These are phyloP conservation scores for Yamadazyma sp. DNA, from an alignment of 1,139 yeast species.

Conservation along the genomic window DNA sequence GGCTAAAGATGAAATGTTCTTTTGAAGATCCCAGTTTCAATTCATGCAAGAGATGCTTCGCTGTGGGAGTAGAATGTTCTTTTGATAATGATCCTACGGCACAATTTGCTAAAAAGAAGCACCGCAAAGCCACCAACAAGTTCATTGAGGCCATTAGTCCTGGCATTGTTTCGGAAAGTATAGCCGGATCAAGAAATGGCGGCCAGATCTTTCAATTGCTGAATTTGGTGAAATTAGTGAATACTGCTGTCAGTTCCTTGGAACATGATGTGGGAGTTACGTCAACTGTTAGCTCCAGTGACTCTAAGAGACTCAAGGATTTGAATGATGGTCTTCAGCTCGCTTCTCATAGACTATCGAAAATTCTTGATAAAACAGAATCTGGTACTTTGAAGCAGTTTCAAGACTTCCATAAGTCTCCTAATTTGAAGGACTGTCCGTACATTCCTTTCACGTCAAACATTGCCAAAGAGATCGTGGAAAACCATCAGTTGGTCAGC, in stretches of 20 bases:
- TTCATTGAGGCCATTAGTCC: slow-evolving; percentile 15
- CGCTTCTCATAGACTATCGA: slow-evolving; percentile 8
- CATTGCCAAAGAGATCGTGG: slow-evolving; percentile 40
- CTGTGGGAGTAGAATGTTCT: slow-evolving; percentile 46
- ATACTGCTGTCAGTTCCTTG: slow-evolving; percentile 16
- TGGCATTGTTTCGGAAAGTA: slow-evolving; percentile 16
- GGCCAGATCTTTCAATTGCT: slow-evolving; percentile 17
- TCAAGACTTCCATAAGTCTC: slow-evolving; percentile 17
- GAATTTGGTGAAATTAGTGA: slow-evolving; percentile 14
- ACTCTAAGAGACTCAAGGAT: slow-evolving; percentile 9
- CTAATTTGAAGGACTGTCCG: slow-evolving; percentile 25
- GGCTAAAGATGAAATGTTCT: slow-evolving; percentile 55
- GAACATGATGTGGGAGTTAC: slow-evolving; percentile 17
- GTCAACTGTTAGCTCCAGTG: slow-evolving; percentile 11
- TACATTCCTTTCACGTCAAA: slow-evolving; percentile 40
- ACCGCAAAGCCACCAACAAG: slow-evolving; percentile 12
- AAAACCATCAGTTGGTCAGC: slow-evolving; percentile 19
- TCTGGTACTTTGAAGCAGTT: slow-evolving; percentile 15
- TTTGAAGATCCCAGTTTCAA: slow-evolving; percentile 46
- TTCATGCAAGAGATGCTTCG: slow-evolving; percentile 48
- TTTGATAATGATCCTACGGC: slow-evolving; percentile 50
- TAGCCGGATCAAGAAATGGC: slow-evolving; percentile 15
- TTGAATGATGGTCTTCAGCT: slow-evolving; percentile 5
- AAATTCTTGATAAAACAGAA: slow-evolving; percentile 10
- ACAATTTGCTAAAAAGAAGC: slow-evolving; percentile 23